These are phyloP conservation scores for Diplodia intermedia DNA, from an alignment of 2,329 filamentous ascomycete genomes.

Conservation along the genomic window DNA sequence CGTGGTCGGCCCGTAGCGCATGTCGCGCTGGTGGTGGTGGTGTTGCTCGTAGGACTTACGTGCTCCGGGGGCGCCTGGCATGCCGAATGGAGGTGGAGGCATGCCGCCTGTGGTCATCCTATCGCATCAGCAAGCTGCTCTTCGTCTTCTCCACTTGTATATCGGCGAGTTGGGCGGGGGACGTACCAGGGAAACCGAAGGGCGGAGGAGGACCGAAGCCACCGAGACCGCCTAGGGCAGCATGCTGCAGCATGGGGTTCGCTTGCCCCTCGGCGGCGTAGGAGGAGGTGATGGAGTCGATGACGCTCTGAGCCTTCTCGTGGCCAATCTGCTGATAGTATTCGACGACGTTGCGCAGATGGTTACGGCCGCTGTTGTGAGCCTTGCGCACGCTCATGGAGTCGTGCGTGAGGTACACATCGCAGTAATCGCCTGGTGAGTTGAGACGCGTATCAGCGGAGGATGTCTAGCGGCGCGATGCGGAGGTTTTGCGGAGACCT, in stretches of 20 bases:
- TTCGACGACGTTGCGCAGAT: slow-evolving; percentile 95
- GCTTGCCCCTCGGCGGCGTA: slow-evolving; percentile 94
- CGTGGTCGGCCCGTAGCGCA: not conserved
- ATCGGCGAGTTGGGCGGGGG: slow-evolving; percentile 10
- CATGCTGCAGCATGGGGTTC: slow-evolving; percentile 75
- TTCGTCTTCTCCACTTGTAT: not conserved
- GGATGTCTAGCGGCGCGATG: slow-evolving; percentile 19
- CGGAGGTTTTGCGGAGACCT: slow-evolving; percentile 45
- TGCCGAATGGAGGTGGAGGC: slow-evolving; percentile 47
- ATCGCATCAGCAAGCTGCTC: slow-evolving; percentile 27
- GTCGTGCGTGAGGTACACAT: slow-evolving; percentile 99
- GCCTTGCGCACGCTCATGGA: slow-evolving; percentile 99
- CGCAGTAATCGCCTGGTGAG: slow-evolving; percentile 84
- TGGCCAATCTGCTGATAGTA: slow-evolving; percentile 99
- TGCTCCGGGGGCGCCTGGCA: slow-evolving; percentile 49
- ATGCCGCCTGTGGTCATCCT: slow-evolving; percentile 34
- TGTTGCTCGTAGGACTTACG: slow-evolving; percentile 40
- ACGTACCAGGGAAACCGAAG: slow-evolving; percentile 68
- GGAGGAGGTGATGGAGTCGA: slow-evolving; percentile 95
- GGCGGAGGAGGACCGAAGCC: slow-evolving; percentile 57
- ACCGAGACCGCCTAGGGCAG: slow-evolving; percentile 49
- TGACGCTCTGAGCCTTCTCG: slow-evolving; percentile 97
- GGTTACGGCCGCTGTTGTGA: slow-evolving; percentile 95
- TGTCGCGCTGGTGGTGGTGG: not conserved
- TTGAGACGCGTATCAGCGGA: slow-evolving; percentile 36